A percentile compares a stretch with the other conserved stretches of the same genome.
Evolutionary conservation across 306 rosid genomes (phyloP).

Genomic region (Lupinus albus): DNA sequence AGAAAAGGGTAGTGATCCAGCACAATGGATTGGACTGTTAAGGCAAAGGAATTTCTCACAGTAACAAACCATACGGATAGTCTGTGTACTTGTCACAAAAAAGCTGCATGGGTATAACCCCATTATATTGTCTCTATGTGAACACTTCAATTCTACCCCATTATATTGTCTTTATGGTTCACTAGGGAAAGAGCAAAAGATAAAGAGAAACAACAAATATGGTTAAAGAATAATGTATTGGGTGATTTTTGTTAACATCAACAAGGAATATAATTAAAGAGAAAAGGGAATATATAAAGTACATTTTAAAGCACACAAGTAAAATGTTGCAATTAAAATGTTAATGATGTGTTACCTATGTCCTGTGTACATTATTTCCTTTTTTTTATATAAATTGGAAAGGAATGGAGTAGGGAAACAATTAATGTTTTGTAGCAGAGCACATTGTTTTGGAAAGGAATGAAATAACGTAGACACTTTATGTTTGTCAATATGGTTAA

Average conservation of each 20-base stretch:
- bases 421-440: too few relatives aligned
- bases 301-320: neutral
- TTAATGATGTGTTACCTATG: neutral
- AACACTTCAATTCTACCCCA: neutral
- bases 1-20: constrained; percentile 21
- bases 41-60: constrained; percentile 37
- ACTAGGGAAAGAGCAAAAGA: constrained; percentile 16
- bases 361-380: neutral
- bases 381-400: neutral
- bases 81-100: constrained; percentile 35
- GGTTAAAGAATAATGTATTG: neutral
- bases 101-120: constrained; percentile 22
- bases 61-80: constrained; percentile 38
- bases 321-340: neutral
- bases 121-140: constrained; percentile 13
- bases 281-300: neutral
- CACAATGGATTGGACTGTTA: constrained; percentile 16
- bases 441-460: neutral
- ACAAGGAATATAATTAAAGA: neutral
- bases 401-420: too few relatives aligned
- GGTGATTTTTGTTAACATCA: neutral
- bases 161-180: constrained; percentile 23
- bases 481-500: too few relatives aligned
- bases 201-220: neutral
- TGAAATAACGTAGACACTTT: too few relatives aligned